phyloP scores from a whole-genome alignment of 176 grass and related monocot species.

The Zizania latifolia region DNA sequence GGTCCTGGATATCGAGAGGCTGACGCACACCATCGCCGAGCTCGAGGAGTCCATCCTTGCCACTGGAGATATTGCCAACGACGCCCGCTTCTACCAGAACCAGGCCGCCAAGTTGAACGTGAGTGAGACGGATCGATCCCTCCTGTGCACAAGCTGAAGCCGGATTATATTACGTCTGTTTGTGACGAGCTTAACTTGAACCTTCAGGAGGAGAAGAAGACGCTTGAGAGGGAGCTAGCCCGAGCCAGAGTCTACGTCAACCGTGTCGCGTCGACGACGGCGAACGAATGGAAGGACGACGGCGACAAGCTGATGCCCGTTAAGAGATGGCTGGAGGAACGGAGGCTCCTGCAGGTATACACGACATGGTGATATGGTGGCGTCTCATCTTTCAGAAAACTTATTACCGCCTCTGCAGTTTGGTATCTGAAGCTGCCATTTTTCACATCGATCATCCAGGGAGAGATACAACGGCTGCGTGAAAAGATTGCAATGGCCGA shows the following conservation, averaged over 20 bases:
- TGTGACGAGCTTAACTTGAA: not conserved
- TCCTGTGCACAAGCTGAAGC: not conserved
- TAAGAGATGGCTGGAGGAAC: conserved; percentile 90
- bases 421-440: conserved; percentile 1
- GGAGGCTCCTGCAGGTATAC: conserved; percentile 70
- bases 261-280: conserved; percentile 52
- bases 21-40: conserved; percentile 61
- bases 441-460: conserved; percentile 35
- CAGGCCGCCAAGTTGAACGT: conserved; percentile 64
- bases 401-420: not conserved
- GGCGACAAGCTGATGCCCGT: conserved; percentile 63
- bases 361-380: not conserved
- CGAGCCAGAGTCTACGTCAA: conserved; percentile 73
- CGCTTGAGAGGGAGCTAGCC: conserved; percentile 73
- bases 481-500: conserved; percentile 64
- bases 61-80: conserved; percentile 47
- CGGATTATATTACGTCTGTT: conserved; percentile 7
- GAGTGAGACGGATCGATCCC: not conserved
- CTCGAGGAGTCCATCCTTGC: conserved; percentile 77
- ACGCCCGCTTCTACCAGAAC: conserved; percentile 51
- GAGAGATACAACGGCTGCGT: conserved; percentile 64
- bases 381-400: not conserved
- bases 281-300: conserved; percentile 83
- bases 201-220: conserved; percentile 82
- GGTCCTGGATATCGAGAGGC: conserved; percentile 73